Base-by-base conservation (phyloP, 345 rosid species). In the Sapria himalayana region DNA sequence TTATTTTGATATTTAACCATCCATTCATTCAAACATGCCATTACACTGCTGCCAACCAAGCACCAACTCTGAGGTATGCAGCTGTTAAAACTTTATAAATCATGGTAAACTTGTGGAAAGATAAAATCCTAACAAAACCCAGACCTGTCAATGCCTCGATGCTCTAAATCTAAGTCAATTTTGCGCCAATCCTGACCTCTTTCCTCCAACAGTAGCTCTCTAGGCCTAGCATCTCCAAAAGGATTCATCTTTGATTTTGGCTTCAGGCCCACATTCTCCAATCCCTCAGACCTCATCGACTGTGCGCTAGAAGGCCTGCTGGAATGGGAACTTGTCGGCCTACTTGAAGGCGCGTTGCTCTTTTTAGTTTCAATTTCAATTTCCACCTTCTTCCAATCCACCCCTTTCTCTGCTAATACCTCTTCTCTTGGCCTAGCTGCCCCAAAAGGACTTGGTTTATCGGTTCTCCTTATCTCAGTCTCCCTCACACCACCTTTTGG, bases 251-350 rank as follows among this genome's bases (percentile, higher is more conserved):
- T 89, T 1, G 84, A 81, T 60, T 72, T 71, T 2, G 92, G 77
- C 58, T 68, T 84, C 40, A 43, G 63, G 2, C 3, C 45, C 58
- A 60, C 67, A 64, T 59, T 79, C 52, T 74, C 92, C 20, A 46
- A 45, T 29, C 65, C 71, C 46, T 84, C 98, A 15, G 93, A 82
- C 79, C 74, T 62, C 24, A 47, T 57, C 1, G 94, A 81, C 11
- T 78, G 97, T 2, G 82, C 91, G 49, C 97, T 86, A 1, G 97
- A 72, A 18, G 97, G 93, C 61, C 94, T 72, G 51, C 97, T 86
- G 0, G 98, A 89, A 7, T 79, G 92, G 0, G 93, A 62, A 41
- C 98, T 89, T 1, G 91, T 61, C 3, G 98, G 98, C 60, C 91
- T 59, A 47, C 94, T 82, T 10, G 74, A 44, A 19, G 61, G 62